phyloP scores from a whole-genome alignment of 495 filamentous ascomycete species.

The Lasiosphaeria miniovina region DNA sequence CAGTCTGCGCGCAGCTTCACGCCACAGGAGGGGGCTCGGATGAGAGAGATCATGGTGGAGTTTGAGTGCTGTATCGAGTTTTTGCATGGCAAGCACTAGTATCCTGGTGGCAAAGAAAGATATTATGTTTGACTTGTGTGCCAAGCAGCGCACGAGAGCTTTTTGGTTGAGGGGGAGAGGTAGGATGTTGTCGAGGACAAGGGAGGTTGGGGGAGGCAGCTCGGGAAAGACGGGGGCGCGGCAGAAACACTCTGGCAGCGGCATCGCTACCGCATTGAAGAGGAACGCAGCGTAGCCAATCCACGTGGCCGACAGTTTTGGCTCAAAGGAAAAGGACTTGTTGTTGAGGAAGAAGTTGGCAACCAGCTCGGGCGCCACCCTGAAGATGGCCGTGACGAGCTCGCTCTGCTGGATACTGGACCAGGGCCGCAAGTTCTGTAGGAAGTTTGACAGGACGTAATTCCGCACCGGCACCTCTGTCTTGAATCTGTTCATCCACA shows the following conservation, averaged over 20 bases:
- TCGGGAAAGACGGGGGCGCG: slow-evolving; percentile 48
- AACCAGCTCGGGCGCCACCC: slow-evolving; percentile 75
- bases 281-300: slow-evolving; percentile 87
- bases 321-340: slow-evolving; percentile 79
- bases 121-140: slow-evolving; percentile 68
- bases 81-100: slow-evolving; percentile 72
- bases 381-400: slow-evolving; percentile 74
- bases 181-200: slow-evolving; percentile 80
- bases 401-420: slow-evolving; percentile 76
- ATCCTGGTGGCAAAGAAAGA: slow-evolving; percentile 80
- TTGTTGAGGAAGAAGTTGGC: slow-evolving; percentile 79
- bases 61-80: slow-evolving; percentile 60
- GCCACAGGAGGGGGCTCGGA: slow-evolving; percentile 54
- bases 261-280: slow-evolving; percentile 70
- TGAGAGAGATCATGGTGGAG: slow-evolving; percentile 50
- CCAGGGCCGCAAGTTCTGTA: slow-evolving; percentile 79
- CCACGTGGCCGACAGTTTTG: slow-evolving; percentile 89
- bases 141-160: slow-evolving; percentile 70
- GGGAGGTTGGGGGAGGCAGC: slow-evolving; percentile 69
- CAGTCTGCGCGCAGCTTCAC: slow-evolving; percentile 60
- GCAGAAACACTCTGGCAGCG: slow-evolving; percentile 68
- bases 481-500: slow-evolving; percentile 64
- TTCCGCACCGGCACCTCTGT: slow-evolving; percentile 71
- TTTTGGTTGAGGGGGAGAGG: slow-evolving; percentile 79
- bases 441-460: slow-evolving; percentile 67